Evolutionary conservation across 768 basidiomycete genomes (phyloP).

Genomic region (Boletellus ananiceps): DNA sequence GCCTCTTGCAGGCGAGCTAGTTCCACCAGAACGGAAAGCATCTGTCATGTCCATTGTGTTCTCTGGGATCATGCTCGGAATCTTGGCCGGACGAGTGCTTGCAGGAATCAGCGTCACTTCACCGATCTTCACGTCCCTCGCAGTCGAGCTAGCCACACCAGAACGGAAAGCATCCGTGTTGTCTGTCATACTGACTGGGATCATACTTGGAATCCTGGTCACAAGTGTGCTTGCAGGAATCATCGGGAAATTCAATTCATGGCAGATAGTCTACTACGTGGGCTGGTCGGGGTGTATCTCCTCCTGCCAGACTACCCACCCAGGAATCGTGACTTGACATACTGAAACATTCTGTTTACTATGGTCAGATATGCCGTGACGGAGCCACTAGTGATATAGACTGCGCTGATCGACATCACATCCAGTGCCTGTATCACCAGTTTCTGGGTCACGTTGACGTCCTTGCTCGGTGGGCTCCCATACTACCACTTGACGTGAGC

Average conservation of each 20-base stretch:
- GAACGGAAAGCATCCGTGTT: conserved; percentile 69
- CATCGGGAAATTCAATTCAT: conserved; percentile 66
- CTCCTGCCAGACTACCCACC: conserved; percentile 81
- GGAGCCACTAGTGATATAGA: conserved; percentile 74
- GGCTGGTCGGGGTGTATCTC: conserved; percentile 54
- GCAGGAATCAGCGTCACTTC: conserved; percentile 71
- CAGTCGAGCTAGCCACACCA: conserved; percentile 78
- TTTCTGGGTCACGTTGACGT: conserved; percentile 77
- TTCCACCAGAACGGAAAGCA: conserved; percentile 66
- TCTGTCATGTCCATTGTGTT: conserved; percentile 73
- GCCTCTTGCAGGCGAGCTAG: conserved; percentile 76
- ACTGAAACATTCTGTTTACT: conserved; percentile 62
- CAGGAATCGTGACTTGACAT: conserved; percentile 61
- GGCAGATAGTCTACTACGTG: conserved; percentile 76
- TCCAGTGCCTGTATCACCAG: conserved; percentile 55
- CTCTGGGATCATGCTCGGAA: conserved; percentile 63
- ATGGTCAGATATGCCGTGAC: conserved; percentile 77
- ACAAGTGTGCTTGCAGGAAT: conserved; percentile 69
- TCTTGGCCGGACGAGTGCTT: conserved; percentile 70
- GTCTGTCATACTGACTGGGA: conserved; percentile 63
- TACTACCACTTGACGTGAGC: conserved; percentile 70
- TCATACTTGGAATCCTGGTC: conserved; percentile 68
- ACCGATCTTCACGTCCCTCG: conserved; percentile 68
- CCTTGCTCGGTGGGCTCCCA: conserved; percentile 70
- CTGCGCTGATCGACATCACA: conserved; percentile 53